A percentile compares a stretch with the other conserved stretches of the same genome.
Conservation (phyloP, 495 filamentous ascomycete species). For the Podospora comata region DNA sequence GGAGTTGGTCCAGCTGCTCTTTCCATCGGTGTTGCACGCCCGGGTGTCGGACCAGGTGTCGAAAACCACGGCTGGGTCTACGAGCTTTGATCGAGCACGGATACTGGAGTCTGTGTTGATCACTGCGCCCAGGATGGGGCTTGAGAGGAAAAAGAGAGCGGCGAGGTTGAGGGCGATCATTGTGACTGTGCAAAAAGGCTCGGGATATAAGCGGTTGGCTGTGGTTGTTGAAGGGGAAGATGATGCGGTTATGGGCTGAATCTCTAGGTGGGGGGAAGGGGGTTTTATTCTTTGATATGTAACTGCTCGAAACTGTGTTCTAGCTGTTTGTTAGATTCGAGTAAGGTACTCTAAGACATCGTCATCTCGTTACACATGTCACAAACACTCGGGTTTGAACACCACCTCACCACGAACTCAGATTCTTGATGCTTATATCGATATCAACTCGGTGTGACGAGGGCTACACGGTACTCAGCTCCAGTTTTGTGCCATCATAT, state of each 20-base stretch:
- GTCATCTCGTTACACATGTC: no score
- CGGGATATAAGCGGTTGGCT: neutral
- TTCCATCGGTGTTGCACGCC: neutral
- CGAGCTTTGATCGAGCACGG: neutral
- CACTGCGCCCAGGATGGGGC: neutral
- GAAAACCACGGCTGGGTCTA: neutral
- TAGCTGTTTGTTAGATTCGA: no score
- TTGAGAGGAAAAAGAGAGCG: neutral
- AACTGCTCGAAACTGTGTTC: no score
- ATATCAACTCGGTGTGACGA: no score
- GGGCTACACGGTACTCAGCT: no score
- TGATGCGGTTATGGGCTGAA: neutral
- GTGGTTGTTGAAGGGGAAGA: neutral
- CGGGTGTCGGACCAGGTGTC: neutral
- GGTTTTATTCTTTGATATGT: no score
- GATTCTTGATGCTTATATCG: no score
- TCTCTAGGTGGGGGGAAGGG: no score
- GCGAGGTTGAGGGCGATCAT: neutral
- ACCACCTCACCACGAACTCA: no score
- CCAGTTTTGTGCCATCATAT: no score
- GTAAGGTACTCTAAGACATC: no score
- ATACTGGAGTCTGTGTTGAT: neutral
- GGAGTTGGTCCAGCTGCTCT: slow-evolving; percentile 2
- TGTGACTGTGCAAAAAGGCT: neutral
- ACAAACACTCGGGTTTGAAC: no score